Conservation (phyloP, 2,329 filamentous ascomycete genomes). For the Beauveria asiatica region DNA sequence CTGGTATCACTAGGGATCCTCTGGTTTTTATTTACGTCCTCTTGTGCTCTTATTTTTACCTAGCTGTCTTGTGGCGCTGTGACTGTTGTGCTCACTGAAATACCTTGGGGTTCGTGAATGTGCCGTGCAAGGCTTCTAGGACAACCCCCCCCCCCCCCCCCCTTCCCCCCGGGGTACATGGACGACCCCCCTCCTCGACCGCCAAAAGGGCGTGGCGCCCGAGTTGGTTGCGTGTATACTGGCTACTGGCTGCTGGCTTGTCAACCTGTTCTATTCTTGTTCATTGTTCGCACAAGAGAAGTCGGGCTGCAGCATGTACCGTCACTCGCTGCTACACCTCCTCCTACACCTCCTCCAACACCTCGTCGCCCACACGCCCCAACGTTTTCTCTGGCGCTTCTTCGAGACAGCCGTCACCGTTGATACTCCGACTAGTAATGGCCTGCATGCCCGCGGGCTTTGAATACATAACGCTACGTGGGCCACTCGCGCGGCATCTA, state of each 20-base stretch:
- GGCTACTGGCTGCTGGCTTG: neutral
- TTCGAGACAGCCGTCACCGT: slow-evolving; percentile 3
- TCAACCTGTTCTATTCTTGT: slow-evolving; percentile 6
- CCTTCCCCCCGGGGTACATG: neutral
- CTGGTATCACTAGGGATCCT: neutral
- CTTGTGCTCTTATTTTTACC: neutral
- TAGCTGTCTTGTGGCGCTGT: neutral
- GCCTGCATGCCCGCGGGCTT: neutral
- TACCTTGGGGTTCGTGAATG: neutral
- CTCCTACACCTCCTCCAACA: neutral
- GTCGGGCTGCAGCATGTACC: neutral
- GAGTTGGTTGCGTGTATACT: neutral
- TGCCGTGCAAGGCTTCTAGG: neutral
- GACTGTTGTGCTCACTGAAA: neutral
- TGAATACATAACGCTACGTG: slow-evolving; percentile 9
- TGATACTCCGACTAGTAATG: neutral
- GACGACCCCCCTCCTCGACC: neutral
- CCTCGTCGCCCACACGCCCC: neutral
- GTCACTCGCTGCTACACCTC: neutral
- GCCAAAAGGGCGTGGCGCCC: neutral
- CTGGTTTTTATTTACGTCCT: neutral
- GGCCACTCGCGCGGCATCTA: slow-evolving; percentile 2
- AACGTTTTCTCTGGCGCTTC: slow-evolving; percentile 2
- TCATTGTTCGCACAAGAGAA: slow-evolving; percentile 1
- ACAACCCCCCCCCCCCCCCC: neutral